Evolutionary conservation across 768 basidiomycete species (phyloP).

Genomic region (Pleurotus djamor): DNA sequence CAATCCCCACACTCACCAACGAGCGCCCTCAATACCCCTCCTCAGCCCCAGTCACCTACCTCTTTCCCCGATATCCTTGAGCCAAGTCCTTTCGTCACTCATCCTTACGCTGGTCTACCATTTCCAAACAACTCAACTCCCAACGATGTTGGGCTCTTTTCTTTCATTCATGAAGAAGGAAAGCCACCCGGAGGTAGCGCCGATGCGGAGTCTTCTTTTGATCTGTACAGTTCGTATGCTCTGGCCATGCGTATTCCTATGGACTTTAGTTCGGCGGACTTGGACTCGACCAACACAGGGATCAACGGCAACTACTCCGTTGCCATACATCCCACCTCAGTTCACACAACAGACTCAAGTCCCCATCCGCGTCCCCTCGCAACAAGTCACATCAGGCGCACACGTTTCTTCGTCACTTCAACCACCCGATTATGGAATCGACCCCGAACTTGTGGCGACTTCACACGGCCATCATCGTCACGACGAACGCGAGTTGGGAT

Average conservation of each 20-base stretch:
- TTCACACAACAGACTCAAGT: neutral
- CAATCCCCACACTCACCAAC: slow-evolving; percentile 44
- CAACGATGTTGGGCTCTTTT: slow-evolving; percentile 15
- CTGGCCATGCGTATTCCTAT: slow-evolving; percentile 19
- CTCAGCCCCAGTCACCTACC: slow-evolving; percentile 29
- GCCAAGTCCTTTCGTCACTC: slow-evolving; percentile 20
- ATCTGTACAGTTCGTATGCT: slow-evolving; percentile 4
- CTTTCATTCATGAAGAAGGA: slow-evolving; percentile 3
- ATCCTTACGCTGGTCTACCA: slow-evolving; percentile 37
- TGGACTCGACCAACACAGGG: slow-evolving; percentile 12
- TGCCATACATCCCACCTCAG: slow-evolving; percentile 10
- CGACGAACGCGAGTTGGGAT: no score
- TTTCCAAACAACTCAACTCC: slow-evolving; percentile 39
- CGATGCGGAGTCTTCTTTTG: neutral
- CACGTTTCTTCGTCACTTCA: no score
- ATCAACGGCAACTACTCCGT: slow-evolving; percentile 1
- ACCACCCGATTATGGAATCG: no score
- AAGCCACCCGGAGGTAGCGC: slow-evolving; percentile 14
- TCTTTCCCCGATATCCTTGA: slow-evolving; percentile 37
- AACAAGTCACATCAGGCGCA: no score
- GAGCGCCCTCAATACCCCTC: slow-evolving; percentile 43
- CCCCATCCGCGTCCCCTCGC: no score
- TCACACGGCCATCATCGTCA: no score
- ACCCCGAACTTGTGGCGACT: no score
- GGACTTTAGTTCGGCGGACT: slow-evolving; percentile 20